Conservation (phyloP, 345 rosid genomes). For the Salix brachista region DNA sequence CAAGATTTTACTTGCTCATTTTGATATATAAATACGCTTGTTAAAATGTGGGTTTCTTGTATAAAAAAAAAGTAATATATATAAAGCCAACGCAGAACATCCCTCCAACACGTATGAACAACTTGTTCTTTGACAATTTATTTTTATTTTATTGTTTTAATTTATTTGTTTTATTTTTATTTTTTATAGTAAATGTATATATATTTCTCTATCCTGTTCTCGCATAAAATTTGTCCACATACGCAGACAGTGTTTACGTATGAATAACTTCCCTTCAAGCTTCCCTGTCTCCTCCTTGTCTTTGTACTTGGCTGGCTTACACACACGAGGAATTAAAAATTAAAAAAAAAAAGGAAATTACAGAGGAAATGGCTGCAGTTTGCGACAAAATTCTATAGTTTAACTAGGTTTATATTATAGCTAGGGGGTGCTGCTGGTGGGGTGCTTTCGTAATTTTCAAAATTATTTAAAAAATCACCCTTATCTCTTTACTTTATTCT, state of each 20-base stretch:
- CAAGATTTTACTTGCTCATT: too few relatives aligned
- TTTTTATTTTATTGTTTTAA: too few relatives aligned
- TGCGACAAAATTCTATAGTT: background rate
- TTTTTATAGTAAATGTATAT: too few relatives aligned
- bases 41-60: too few relatives aligned
- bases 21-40: too few relatives aligned
- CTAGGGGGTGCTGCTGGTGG: background rate
- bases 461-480: background rate
- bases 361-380: background rate
- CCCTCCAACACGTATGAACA: too few relatives aligned
- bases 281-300: constrained; percentile 14
- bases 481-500: background rate
- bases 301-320: background rate
- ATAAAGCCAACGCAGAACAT: too few relatives aligned
- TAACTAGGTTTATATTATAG: background rate
- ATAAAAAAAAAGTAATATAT: too few relatives aligned
- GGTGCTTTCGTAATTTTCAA: background rate
- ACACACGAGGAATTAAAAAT: too few relatives aligned
- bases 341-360: background rate
- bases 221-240: background rate
- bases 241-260: constrained; percentile 1
- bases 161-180: background rate
- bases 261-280: constrained; percentile 3
- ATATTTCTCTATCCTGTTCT: background rate
- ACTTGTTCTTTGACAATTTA: too few relatives aligned